A percentile compares a stretch with the other conserved stretches of the same genome.
Evolutionary conservation across 2,329 filamentous ascomycete genomes (phyloP).

Genomic region (Clathrospora elynae): DNA sequence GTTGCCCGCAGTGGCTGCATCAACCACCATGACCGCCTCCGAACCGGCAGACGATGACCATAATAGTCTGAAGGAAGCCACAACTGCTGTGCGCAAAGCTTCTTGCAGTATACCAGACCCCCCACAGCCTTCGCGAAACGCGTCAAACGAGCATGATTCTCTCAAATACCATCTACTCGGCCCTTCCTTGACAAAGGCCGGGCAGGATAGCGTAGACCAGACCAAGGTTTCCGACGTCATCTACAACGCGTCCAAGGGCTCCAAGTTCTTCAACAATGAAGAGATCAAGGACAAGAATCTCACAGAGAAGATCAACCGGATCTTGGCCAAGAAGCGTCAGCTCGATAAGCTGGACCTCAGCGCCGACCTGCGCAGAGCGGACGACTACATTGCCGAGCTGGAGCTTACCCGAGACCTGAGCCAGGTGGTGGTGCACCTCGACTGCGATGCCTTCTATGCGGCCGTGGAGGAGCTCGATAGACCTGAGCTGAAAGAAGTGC

Average conservation of each 20-base stretch:
- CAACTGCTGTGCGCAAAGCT: too few species aligned
- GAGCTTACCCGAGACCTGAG: slow-evolving; percentile 80
- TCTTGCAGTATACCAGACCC: slow-evolving; percentile 10
- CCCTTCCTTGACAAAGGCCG: slow-evolving; percentile 89
- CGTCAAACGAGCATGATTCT: slow-evolving; percentile 60
- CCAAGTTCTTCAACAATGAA: slow-evolving; percentile 94
- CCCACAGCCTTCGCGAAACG: slow-evolving; percentile 23
- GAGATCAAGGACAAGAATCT: slow-evolving; percentile 79
- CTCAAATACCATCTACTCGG: slow-evolving; percentile 90
- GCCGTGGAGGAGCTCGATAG: slow-evolving; percentile 79
- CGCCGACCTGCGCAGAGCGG: slow-evolving; percentile 73
- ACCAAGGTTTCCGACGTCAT: slow-evolving; percentile 94
- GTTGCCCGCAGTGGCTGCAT: slow-evolving; percentile 7
- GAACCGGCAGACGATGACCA: not conserved
- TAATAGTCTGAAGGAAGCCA: not conserved
- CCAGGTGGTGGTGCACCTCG: slow-evolving; percentile 86
- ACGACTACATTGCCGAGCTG: slow-evolving; percentile 78
- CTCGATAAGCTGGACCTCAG: slow-evolving; percentile 78
- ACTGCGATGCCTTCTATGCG: slow-evolving; percentile 97
- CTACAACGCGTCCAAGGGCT: slow-evolving; percentile 94
- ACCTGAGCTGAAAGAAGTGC: slow-evolving; percentile 82
- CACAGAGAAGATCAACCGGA: slow-evolving; percentile 82
- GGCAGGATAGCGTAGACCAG: slow-evolving; percentile 92
- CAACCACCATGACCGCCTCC: slow-evolving; percentile 22
- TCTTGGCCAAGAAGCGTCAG: slow-evolving; percentile 73